These are phyloP conservation scores for Leptodontidium sp. DNA, from an alignment of 2,329 filamentous ascomycete genomes.

Conservation along the genomic window DNA sequence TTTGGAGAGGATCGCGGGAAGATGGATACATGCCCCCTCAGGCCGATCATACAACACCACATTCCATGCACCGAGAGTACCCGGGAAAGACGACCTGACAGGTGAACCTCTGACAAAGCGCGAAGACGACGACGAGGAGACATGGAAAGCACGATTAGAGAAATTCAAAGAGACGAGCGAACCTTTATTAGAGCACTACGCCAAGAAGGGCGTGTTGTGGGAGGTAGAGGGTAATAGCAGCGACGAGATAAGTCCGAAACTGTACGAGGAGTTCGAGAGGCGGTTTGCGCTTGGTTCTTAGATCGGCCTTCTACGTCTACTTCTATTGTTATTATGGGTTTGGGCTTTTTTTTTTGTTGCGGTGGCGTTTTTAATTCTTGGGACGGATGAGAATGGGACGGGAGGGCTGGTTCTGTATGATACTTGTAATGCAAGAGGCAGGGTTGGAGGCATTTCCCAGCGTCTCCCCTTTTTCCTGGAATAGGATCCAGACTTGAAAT, in stretches of 20 bases:
- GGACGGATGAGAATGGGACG: neutral
- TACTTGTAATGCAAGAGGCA: conserved; percentile 15
- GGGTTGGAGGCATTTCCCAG: neutral
- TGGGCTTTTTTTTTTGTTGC: neutral
- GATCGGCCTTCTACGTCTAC: neutral
- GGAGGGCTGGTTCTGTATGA: neutral
- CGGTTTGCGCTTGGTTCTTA: conserved; percentile 62
- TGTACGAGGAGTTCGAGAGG: conserved; percentile 82
- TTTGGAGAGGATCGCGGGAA: conserved; percentile 85
- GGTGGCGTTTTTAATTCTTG: conserved; percentile 11
- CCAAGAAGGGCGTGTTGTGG: conserved; percentile 82
- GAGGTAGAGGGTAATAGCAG: conserved; percentile 89
- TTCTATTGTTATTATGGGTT: conserved; percentile 14
- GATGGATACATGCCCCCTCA: conserved; percentile 92
- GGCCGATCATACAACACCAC: conserved; percentile 95
- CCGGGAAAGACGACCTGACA: conserved; percentile 87
- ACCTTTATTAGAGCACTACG: conserved; percentile 89
- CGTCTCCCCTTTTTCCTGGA: neutral
- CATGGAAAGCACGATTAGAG: conserved; percentile 80
- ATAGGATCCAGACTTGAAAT: neutral
- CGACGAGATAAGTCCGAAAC: conserved; percentile 93
- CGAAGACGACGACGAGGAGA: conserved; percentile 84
- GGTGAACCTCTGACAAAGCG: conserved; percentile 86
- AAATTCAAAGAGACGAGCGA: conserved; percentile 89
- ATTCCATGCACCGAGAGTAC: conserved; percentile 85